Conservation (phyloP, 768 basidiomycete species). For the Arthromyces matolae region DNA sequence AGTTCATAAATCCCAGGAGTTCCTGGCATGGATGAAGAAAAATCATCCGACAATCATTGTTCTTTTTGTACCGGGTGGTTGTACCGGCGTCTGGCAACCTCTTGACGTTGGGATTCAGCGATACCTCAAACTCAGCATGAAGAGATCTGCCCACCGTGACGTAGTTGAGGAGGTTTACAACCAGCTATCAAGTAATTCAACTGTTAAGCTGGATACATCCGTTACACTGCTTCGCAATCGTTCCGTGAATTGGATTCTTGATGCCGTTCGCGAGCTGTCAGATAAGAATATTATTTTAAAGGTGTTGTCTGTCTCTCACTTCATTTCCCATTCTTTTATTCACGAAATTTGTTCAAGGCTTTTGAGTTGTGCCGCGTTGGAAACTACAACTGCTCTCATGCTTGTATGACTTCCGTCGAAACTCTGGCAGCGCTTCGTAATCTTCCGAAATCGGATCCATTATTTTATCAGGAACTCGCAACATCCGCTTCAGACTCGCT, state of each 20-base stretch:
- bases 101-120: slow-evolving; percentile 7
- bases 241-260: background rate
- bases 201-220: background rate
- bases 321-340: background rate
- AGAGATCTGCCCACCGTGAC: background rate
- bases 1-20: slow-evolving; percentile 22
- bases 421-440: background rate
- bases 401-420: background rate
- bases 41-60: slow-evolving; percentile 5
- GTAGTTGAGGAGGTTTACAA: background rate
- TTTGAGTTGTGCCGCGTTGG: background rate
- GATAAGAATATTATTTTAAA: background rate
- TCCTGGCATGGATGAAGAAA: slow-evolving; percentile 4
- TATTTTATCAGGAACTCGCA: background rate
- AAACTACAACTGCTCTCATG: background rate
- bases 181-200: background rate
- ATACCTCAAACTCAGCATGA: background rate
- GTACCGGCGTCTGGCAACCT: slow-evolving; percentile 6
- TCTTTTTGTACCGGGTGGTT: slow-evolving; percentile 7
- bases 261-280: background rate
- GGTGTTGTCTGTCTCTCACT: background rate
- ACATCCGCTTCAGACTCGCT: background rate
- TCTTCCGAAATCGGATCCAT: background rate
- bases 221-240: background rate
- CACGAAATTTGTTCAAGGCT: background rate